phyloP scores from a whole-genome alignment of 1,139 yeast genomes.

The Magnusiomyces ingens region DNA sequence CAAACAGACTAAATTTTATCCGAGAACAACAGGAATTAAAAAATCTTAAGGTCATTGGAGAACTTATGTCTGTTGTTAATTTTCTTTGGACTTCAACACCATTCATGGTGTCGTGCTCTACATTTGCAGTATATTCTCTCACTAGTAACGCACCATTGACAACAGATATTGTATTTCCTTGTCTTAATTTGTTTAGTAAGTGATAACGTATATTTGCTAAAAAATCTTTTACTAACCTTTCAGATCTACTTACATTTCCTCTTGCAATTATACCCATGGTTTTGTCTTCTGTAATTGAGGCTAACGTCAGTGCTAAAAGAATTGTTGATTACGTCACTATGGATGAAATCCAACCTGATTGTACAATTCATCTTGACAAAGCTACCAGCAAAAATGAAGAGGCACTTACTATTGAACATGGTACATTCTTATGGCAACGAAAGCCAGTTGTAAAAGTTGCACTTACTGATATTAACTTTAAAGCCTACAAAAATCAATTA shows the following conservation, averaged over 20 bases:
- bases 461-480: conserved; percentile 59
- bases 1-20: conserved; percentile 62
- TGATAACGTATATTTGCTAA: too few relatives aligned
- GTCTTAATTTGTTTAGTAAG: conserved; percentile 52
- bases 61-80: conserved; percentile 62
- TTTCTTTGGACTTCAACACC: conserved; percentile 89
- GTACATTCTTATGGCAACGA: conserved; percentile 85
- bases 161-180: conserved; percentile 93
- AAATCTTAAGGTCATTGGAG: conserved; percentile 71
- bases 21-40: conserved; percentile 84
- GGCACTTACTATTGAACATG: conserved; percentile 61
- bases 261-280: conserved; percentile 91
- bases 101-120: conserved; percentile 81
- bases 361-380: conserved; percentile 55
- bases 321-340: conserved; percentile 64
- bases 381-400: conserved; percentile 55
- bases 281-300: conserved; percentile 77
- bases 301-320: conserved; percentile 80
- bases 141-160: conserved; percentile 63
- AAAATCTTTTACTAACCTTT: conserved; percentile 15
- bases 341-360: conserved; percentile 76
- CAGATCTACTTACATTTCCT: conserved; percentile 79
- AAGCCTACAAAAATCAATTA: conserved; percentile 71
- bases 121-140: conserved; percentile 76
- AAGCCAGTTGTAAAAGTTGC: conserved; percentile 74